Evolutionary conservation across 106 monocot genomes (phyloP).

Genomic region (Posidonia australis): DNA sequence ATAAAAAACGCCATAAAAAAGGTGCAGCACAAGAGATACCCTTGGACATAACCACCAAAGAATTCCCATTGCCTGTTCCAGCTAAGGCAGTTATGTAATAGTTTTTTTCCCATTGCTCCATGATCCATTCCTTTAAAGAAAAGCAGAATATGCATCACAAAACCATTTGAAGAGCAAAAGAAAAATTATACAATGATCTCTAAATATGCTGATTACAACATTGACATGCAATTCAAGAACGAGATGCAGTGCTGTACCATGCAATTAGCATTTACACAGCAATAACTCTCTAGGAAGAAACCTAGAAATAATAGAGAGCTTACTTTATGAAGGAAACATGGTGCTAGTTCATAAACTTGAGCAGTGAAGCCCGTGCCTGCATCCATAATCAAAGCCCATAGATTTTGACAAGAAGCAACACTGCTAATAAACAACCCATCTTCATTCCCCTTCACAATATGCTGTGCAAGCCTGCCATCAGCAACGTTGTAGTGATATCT

Average conservation of each 20-base stretch:
- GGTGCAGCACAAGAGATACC: conserved; percentile 1
- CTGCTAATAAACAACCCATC: conserved; percentile 91
- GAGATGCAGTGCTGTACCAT: no score
- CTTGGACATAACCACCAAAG: conserved; percentile 30
- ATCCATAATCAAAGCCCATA: conserved; percentile 99
- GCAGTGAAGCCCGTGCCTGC: conserved; percentile 84
- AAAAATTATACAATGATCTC: no score
- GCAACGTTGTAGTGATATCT: conserved; percentile 98
- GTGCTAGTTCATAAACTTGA: conserved; percentile 85
- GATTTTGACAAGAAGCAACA: conserved; percentile 67
- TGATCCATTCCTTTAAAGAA: conserved; percentile 18
- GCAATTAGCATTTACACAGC: background rate
- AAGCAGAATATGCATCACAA: no score
- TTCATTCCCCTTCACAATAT: conserved; percentile 91
- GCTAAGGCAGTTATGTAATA: conserved; percentile 31
- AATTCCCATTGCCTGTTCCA: conserved; percentile 24
- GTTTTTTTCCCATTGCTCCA: conserved; percentile 43
- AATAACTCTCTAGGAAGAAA: background rate
- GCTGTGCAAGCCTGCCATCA: conserved; percentile 71
- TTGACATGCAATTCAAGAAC: no score
- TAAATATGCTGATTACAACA: no score
- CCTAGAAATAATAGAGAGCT: conserved; percentile 6
- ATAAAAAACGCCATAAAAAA: background rate
- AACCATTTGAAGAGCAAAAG: background rate
- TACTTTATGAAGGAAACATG: conserved; percentile 83